These are phyloP conservation scores for Claviceps maximensis DNA, from an alignment of 2,329 filamentous ascomycete genomes.

Conservation along the genomic window DNA sequence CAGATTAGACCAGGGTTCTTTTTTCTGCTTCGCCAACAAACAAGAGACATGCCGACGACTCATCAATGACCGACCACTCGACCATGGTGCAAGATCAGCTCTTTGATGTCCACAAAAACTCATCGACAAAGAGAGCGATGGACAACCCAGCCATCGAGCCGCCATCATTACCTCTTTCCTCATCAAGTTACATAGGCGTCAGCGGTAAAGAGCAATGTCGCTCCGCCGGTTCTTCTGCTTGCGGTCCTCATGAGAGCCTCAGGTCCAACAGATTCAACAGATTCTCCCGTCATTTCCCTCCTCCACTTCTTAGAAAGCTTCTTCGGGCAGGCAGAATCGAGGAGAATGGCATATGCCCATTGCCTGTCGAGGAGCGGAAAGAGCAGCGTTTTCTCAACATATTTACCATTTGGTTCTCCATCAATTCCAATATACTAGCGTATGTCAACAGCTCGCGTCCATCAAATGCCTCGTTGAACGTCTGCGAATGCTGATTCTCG, in stretches of 20 bases:
- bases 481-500: not conserved
- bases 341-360: conserved; percentile 29
- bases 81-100: not conserved
- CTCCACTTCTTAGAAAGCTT: conserved; percentile 10
- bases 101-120: not conserved
- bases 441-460: conserved; percentile 14
- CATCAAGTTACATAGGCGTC: not conserved
- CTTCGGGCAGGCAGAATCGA: conserved; percentile 28
- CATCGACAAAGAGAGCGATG: not conserved
- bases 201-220: not conserved
- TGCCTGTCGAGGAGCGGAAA: conserved; percentile 27
- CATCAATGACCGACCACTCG: not conserved
- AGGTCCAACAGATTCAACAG: too few relatives aligned
- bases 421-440: conserved; percentile 35
- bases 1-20: not conserved
- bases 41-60: not conserved
- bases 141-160: not conserved
- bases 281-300: not conserved
- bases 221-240: not conserved
- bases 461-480: not conserved
- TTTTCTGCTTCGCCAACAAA: not conserved
- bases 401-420: conserved; percentile 35
- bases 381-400: conserved; percentile 28
- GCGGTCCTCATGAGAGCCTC: not conserved
- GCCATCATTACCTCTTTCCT: not conserved